Conservation (phyloP, 1,139 yeast genomes). For the Scheffersomyces stambukii region DNA sequence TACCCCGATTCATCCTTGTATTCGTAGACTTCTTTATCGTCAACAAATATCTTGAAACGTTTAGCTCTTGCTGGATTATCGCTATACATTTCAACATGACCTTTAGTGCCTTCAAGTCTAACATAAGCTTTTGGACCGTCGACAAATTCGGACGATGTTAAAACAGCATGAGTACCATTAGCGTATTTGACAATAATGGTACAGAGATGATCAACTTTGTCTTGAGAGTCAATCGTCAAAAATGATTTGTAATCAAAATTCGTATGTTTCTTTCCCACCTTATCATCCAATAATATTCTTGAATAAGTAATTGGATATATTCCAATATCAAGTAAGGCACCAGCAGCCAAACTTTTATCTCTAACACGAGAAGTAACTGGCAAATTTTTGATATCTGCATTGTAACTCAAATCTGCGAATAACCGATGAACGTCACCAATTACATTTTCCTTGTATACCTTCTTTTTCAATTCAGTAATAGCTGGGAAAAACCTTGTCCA, state of each 20-base stretch:
- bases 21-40: constrained; percentile 18
- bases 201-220: constrained; percentile 34
- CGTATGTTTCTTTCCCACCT: constrained; percentile 23
- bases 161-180: constrained; percentile 33
- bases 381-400: constrained; percentile 24
- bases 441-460: constrained; percentile 39
- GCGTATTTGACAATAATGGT: constrained; percentile 30
- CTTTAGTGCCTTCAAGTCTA: constrained; percentile 37
- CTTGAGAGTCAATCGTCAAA: constrained; percentile 26
- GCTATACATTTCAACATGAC: constrained; percentile 30
- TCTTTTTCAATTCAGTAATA: constrained; percentile 30
- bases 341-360: constrained; percentile 52
- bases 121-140: constrained; percentile 28
- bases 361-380: constrained; percentile 29
- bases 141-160: constrained; percentile 28
- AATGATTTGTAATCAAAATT: constrained; percentile 27
- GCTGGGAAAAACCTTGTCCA: constrained; percentile 66
- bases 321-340: constrained; percentile 59
- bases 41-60: constrained; percentile 25
- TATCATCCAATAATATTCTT: constrained; percentile 35
- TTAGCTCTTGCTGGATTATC: constrained; percentile 32
- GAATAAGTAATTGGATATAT: constrained; percentile 52
- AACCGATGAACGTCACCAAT: constrained; percentile 47
- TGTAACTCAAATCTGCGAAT: constrained; percentile 34
- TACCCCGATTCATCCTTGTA: constrained; percentile 27